phyloP scores from a whole-genome alignment of 208 protist species.

The Phytomonas serpens region DNA sequence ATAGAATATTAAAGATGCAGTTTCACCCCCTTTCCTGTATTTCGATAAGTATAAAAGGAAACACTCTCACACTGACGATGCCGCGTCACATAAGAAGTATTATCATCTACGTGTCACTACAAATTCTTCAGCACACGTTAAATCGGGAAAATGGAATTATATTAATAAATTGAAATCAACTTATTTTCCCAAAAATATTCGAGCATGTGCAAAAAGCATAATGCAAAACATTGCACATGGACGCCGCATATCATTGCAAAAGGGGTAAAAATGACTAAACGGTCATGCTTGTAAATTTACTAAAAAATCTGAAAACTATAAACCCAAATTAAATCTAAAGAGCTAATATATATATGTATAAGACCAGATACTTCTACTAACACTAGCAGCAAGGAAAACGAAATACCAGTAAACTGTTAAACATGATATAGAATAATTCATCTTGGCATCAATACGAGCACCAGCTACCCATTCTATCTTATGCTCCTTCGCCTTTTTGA shows the following conservation, averaged over 20 bases:
- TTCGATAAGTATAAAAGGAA: slow-evolving; percentile 7
- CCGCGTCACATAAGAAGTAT: neutral
- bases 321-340: neutral
- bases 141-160: no score
- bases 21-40: neutral
- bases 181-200: no score
- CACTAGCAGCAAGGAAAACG: slow-evolving; percentile 10
- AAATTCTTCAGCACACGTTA: no score
- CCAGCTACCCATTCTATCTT: neutral
- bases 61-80: neutral
- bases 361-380: slow-evolving; percentile 5
- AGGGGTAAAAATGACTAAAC: neutral
- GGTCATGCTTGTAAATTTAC: neutral
- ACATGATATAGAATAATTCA: neutral
- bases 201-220: neutral
- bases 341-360: neutral
- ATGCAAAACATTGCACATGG: neutral
- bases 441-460: neutral
- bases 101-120: neutral
- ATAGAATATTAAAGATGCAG: slow-evolving; percentile 12
- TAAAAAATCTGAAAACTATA: neutral
- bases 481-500: neutral
- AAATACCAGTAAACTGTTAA: neutral
- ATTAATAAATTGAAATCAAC: no score
- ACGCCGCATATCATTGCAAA: neutral